Evolutionary conservation across 1,139 yeast genomes (phyloP).

Genomic region (Taphrina sp.): DNA sequence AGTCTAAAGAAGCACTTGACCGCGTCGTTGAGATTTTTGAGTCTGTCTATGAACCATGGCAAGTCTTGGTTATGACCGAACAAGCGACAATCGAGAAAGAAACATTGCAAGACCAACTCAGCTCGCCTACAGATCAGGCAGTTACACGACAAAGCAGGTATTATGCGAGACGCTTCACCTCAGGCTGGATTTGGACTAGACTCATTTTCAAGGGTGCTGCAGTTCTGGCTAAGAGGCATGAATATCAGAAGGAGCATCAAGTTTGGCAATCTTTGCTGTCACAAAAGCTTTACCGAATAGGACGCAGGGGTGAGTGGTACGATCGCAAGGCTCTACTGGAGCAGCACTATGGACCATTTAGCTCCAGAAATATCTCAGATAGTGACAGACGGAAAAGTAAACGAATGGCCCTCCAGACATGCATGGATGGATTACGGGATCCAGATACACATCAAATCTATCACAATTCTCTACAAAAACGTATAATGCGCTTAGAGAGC

Average conservation of each 20-base stretch:
- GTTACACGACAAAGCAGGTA: constrained; percentile 5
- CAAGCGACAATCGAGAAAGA: background rate
- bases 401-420: constrained; percentile 35
- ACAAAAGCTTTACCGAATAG: constrained; percentile 35
- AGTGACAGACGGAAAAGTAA: constrained; percentile 33
- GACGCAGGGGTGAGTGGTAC: constrained; percentile 39
- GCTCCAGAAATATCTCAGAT: constrained; percentile 11
- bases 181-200: constrained; percentile 38
- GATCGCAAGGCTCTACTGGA: constrained; percentile 38
- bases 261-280: constrained; percentile 34
- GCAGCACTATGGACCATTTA: constrained; percentile 33
- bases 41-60: constrained; percentile 35
- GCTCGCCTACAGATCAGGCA: background rate
- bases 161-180: constrained; percentile 36
- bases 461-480: constrained; percentile 37
- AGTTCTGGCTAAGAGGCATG: constrained; percentile 35
- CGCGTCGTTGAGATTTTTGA: constrained; percentile 30
- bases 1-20: constrained; percentile 26
- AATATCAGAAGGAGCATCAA: constrained; percentile 34
- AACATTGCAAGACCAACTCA: background rate
- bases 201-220: constrained; percentile 37
- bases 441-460: constrained; percentile 38
- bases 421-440: constrained; percentile 37
- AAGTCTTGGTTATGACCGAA: constrained; percentile 12
- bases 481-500: constrained; percentile 37